Base-by-base conservation (phyloP, 1,139 yeast genomes). In the Magnusiomyces ingens region DNA sequence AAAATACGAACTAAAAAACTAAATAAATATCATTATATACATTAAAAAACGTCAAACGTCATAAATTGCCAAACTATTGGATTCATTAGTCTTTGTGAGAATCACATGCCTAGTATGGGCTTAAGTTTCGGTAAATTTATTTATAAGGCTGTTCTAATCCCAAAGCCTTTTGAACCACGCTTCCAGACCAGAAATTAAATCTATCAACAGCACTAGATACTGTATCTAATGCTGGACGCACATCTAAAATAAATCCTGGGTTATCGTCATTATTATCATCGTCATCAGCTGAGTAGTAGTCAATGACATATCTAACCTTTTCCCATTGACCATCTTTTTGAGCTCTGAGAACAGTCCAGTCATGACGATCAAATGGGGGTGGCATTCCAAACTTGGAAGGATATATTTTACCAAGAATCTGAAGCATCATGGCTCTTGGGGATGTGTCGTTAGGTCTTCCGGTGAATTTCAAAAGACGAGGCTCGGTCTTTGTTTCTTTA, bases 331-430 rank as follows among this genome's bases (percentile, higher is more conserved):
- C 73, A 0, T 71, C 66, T 1, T 73, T 75, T 42, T 72, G 70
- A 58, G 71, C 76, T 62, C 99, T 78, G 62, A 91, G 75, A 6
- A 94, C 96, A 2, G 95, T 87, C 99, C 99, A 94, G 71, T 94
- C 99, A 65, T 94, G 99, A 68, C 99, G 82, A 69, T 94, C 99
- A 65, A 94, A 94, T 5, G 99, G 99, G 3, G 95, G 88, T 57
- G 85, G 85, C 0, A 84, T 73, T 57, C 82, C 85, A 71, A 82
- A 91, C 15, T 79, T 76, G 17, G 77, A 73, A 1, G 99, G 98
- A 72, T 84, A 85, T 2, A 84, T 46, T 60, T 79, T 77, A 6
- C 94, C 85, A 58, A 93, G 68, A 59, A 74, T 69, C 61, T 86
- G 79, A 64, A 83, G 82, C 74, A 81, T 71, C 58, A 78, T 75